Conservation (phyloP, 2,329 filamentous ascomycete genomes). For the Cytospora piceicola region DNA sequence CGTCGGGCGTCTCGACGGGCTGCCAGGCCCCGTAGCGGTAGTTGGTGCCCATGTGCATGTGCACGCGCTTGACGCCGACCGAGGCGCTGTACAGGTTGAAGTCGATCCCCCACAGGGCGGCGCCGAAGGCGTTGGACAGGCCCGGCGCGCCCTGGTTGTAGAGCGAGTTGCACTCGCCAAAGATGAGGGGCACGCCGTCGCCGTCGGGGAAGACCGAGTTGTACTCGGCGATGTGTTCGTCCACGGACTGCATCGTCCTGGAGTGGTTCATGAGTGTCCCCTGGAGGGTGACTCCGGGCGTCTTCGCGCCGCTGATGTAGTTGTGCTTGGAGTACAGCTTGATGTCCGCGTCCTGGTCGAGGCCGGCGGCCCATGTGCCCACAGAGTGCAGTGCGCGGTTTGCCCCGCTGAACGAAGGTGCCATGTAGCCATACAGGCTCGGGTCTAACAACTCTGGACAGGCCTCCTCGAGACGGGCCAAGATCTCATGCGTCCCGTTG, state of each 20-base stretch:
- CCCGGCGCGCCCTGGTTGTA: constrained; percentile 65
- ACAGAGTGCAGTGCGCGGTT: constrained; percentile 55
- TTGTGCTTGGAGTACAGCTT: constrained; percentile 63
- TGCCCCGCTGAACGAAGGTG: constrained; percentile 61
- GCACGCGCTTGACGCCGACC: constrained; percentile 58
- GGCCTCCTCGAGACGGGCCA: constrained; percentile 45
- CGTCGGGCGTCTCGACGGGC: constrained; percentile 54
- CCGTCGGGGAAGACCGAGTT: constrained; percentile 43
- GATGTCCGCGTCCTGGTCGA: constrained; percentile 54
- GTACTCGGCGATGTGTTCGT: constrained; percentile 53
- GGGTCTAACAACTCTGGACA: constrained; percentile 54
- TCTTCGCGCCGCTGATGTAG: constrained; percentile 64
- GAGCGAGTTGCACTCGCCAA: constrained; percentile 66
- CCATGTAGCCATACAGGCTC: constrained; percentile 54
- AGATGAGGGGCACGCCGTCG: constrained; percentile 51
- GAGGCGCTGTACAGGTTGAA: constrained; percentile 63
- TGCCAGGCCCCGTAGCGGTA: constrained; percentile 67
- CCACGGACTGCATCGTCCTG: constrained; percentile 52
- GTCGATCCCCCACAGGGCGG: constrained; percentile 67
- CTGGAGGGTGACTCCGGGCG: constrained; percentile 65
- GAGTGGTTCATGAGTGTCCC: constrained; percentile 67
- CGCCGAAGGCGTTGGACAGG: constrained; percentile 67
- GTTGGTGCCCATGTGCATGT: constrained; percentile 68
- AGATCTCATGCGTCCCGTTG: constrained; percentile 56
- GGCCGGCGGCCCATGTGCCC: constrained; percentile 55